Percentiles rank a stretch among this genome's conserved stretches.
Conservation (phyloP, 257 asterid species). For the Handroanthus guayacan region DNA sequence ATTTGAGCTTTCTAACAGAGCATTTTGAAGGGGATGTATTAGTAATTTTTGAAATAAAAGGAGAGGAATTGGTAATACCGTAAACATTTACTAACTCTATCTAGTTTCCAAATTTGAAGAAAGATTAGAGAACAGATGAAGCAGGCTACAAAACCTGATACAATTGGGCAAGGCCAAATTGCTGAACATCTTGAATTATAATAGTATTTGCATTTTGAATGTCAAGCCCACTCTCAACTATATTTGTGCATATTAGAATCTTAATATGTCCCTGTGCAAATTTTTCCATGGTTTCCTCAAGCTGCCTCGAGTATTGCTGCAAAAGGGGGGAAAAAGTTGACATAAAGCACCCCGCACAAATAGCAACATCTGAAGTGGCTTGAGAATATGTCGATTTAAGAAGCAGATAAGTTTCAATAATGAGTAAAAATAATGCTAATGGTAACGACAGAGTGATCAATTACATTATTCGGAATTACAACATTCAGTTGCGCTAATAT, state of each 20-base stretch:
- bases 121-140: slow-evolving; percentile 25
- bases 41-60: no score
- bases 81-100: slow-evolving; percentile 1
- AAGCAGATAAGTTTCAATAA: slow-evolving; percentile 3
- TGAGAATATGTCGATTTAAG: not conserved
- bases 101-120: slow-evolving; percentile 17
- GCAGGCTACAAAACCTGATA: slow-evolving; percentile 74
- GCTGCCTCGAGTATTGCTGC: slow-evolving; percentile 97
- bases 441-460: not conserved
- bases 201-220: slow-evolving; percentile 97
- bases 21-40: no score
- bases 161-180: slow-evolving; percentile 96
- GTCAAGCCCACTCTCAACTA: slow-evolving; percentile 99
- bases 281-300: slow-evolving; percentile 95
- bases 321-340: slow-evolving; percentile 32
- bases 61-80: not conserved
- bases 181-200: slow-evolving; percentile 93
- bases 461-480: not conserved
- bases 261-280: slow-evolving; percentile 77
- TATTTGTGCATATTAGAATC: slow-evolving; percentile 94
- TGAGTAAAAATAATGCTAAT: slow-evolving; percentile 1
- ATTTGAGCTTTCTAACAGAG: no score
- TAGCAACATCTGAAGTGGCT: slow-evolving; percentile 7
- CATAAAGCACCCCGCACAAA: slow-evolving; percentile 28
- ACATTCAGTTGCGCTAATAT: slow-evolving; percentile 2